Base-by-base conservation (phyloP, 345 rosid genomes). In the Melaleuca alternifolia region DNA sequence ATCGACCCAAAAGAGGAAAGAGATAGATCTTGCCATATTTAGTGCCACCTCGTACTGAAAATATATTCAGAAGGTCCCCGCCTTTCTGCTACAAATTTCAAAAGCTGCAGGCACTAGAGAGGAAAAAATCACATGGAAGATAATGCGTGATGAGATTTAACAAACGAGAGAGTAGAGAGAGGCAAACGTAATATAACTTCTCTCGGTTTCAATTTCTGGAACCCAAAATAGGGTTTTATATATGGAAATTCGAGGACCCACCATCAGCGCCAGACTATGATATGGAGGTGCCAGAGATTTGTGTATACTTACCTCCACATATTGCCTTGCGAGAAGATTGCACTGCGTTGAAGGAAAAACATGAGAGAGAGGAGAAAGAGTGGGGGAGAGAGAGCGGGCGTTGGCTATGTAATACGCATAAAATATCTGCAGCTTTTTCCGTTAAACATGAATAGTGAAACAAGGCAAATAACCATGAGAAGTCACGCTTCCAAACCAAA, bases 401-500 rank as follows among this genome's bases (percentile, higher is more conserved):
- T 71, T 71, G 81, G 81, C 81, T 71, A 71, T 37, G 56, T 48
- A 13, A 30, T 24, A 37, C 44, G 50, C 56, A 83, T 83, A 28
- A 82, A 82, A 82, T 86, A n/a, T 71, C 33, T 20, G 81, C 81
- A 71, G 81, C 41, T 71, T 71, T 71, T 71, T 71, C 81, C 81
- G 90, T 91, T 90, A 88, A 85, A 59, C 44, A 50, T 76, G 90
- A 88, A 91, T 86, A 91, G 92, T 37, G 10, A 11, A 41, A 61
- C 62, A 41, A 62, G 82, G 41, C 41, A 51, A 83, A 51, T 82
- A 87, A 88, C 90, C 91, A 89, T 92, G 84, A 86, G 91, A 92
- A 89, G 87, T 86, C 91, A 89, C 92, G 95, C 93, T 88, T 85
- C 76, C 83, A 86, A 89, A 82, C 89, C 87, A 85, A 76, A 82